Conservation (phyloP, 805 yeast species). For the Saturnispora besseyi region DNA sequence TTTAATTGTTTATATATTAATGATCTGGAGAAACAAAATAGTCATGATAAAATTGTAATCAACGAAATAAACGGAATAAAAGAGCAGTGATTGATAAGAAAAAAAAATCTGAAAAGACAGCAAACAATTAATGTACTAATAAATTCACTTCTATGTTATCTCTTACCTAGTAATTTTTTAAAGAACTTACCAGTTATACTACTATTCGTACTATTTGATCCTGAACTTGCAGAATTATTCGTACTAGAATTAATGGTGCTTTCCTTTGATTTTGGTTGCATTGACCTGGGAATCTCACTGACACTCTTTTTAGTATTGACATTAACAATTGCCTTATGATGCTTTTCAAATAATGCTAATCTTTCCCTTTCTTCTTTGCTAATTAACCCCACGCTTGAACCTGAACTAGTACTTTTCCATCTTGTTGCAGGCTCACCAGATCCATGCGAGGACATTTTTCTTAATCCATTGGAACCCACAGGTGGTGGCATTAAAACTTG, state of each 20-base stretch:
- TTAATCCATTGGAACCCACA: neutral
- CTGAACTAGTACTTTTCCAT: slow-evolving; percentile 8
- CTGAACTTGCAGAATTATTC: neutral
- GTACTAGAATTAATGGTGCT: neutral
- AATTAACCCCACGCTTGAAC: neutral
- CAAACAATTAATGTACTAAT: neutral
- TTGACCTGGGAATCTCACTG: neutral
- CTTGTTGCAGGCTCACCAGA: neutral
- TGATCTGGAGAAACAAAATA: too few species aligned
- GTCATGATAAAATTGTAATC: too few species aligned
- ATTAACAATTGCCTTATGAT: slow-evolving; percentile 25
- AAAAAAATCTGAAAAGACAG: neutral
- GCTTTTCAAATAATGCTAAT: slow-evolving; percentile 24
- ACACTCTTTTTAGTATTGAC: slow-evolving; percentile 11
- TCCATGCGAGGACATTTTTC: neutral
- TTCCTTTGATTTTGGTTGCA: neutral
- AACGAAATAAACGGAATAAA: too few species aligned
- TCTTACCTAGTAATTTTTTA: slow-evolving; percentile 11
- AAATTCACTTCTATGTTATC: neutral
- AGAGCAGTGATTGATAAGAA: too few species aligned
- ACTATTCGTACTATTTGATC: neutral
- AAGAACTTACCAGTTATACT: slow-evolving; percentile 6
- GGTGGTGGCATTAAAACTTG: neutral
- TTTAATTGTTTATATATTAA: too few species aligned
- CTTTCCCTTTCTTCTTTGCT: slow-evolving; percentile 10